A percentile compares a stretch with the other conserved stretches of the same genome.
Conservation (phyloP, 2,329 filamentous ascomycete species). For the Ophiocordyceps camponoti-floridani region DNA sequence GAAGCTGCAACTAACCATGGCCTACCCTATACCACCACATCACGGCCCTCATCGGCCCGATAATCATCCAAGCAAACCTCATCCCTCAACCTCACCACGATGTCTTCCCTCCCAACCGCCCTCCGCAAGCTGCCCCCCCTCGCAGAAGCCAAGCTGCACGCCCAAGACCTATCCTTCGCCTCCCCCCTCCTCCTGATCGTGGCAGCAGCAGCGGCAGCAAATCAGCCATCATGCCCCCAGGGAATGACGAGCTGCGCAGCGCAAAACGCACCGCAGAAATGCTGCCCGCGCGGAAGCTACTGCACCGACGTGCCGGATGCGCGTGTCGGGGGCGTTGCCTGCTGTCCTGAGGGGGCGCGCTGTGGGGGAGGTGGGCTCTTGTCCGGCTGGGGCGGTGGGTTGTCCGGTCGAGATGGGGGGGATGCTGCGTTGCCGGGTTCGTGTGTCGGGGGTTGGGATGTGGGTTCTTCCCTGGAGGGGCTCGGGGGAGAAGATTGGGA, state of each 20-base stretch:
- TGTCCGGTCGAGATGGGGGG: conserved; percentile 47
- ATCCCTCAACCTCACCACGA: no score
- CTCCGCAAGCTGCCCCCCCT: conserved; percentile 57
- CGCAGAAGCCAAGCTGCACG: conserved; percentile 55
- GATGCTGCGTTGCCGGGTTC: conserved; percentile 59
- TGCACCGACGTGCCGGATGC: conserved; percentile 48
- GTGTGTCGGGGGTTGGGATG: conserved; percentile 54
- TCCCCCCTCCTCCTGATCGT: conserved; percentile 7
- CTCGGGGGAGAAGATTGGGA: no score
- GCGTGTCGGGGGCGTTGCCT: conserved; percentile 51
- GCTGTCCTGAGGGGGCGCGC: conserved; percentile 47
- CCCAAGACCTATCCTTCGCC: conserved; percentile 42
- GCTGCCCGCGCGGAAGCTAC: conserved; percentile 47
- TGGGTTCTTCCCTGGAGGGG: no score
- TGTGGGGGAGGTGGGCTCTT: conserved; percentile 45
- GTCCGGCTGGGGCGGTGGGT: conserved; percentile 40
- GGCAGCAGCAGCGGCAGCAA: background rate
- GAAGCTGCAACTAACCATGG: no score
- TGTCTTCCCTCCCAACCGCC: conserved; percentile 24
- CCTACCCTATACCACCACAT: no score
- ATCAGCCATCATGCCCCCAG: conserved; percentile 44
- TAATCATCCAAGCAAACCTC: no score
- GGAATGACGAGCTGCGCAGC: conserved; percentile 46
- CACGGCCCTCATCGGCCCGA: no score
- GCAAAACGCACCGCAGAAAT: conserved; percentile 52